Base-by-base conservation (phyloP, 2,329 filamentous ascomycete genomes). In the Pseudogymnoascus sp. region DNA sequence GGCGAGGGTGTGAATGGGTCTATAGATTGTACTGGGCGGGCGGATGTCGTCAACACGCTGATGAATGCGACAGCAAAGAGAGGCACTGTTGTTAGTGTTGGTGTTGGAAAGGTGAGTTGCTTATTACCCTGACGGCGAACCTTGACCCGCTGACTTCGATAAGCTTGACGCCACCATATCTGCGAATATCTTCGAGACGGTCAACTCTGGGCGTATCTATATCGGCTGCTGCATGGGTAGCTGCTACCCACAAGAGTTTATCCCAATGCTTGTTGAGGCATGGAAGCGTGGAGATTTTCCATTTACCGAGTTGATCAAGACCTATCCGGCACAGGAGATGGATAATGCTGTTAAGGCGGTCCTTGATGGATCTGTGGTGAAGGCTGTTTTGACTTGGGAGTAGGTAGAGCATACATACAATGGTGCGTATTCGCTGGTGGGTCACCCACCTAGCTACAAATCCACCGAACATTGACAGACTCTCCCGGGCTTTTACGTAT, bases 231-330 rank as follows among this genome's bases (percentile, higher is more conserved):
- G 64, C 6, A 68, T 67, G 66, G 68, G 68, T 29, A 68, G 64
- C 44, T 65, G 66, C 14, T 68, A 68, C 42, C 67, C 68, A 5
- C 67, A 66, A 10, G 68, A 68, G 19, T 69, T 69, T 42, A 61
- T 68, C 11, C 67, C 66, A 1, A 63, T 62, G 62, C 59, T 68
- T 13, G 62, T 66, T 1, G 61, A 62, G 16, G 67, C 63, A 7
- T 68, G 66, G 67, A 59, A 66, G 19, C 62, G 61, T 1, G 67
- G 66, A 11, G 63, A 64, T 4, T 68, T 68, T 26, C 66, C 68
- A 3, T 69, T 68, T 31, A 67, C 67, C 10, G 67, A 68, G 37
- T 35, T 68, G 44, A 64, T 68, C 4, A 65, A 44, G 50, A 65
- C 59, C 10, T 69, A 68, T 26, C 21, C 61, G 1, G 68, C 63